Evolutionary conservation across 805 yeast species (phyloP).

Genomic region (Ascoidea rubescens): DNA sequence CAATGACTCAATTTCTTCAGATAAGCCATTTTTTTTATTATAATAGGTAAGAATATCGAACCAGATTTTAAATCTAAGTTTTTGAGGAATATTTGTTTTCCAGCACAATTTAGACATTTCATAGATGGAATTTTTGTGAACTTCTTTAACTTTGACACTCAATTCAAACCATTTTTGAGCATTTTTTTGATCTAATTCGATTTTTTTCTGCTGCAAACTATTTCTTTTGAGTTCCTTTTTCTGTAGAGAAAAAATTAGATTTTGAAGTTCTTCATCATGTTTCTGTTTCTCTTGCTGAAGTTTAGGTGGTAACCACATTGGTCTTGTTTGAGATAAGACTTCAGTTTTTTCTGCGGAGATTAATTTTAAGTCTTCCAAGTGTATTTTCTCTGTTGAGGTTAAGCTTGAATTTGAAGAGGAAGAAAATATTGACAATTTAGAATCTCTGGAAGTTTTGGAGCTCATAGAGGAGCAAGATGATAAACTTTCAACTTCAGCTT

Average conservation of each 20-base stretch:
- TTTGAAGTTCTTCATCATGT: slow-evolving; percentile 43
- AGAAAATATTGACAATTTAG: slow-evolving; percentile 1
- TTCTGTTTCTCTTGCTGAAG: slow-evolving; percentile 31
- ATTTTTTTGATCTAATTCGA: slow-evolving; percentile 5
- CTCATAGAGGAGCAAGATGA: background rate
- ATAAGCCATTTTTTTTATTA: slow-evolving; percentile 1
- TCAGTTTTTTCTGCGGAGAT: slow-evolving; percentile 49
- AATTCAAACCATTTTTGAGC: slow-evolving; percentile 12
- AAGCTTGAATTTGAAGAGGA: background rate
- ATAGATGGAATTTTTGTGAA: slow-evolving; percentile 8
- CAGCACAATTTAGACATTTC: slow-evolving; percentile 9
- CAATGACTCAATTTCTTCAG: background rate
- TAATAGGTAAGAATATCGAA: slow-evolving; percentile 6
- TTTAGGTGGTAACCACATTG: slow-evolving; percentile 63
- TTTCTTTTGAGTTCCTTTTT: slow-evolving; percentile 8
- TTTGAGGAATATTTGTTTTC: slow-evolving; percentile 9
- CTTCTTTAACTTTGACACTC: slow-evolving; percentile 8
- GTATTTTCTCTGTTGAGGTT: background rate
- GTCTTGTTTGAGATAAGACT: slow-evolving; percentile 45
- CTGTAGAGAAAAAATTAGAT: slow-evolving; percentile 9
- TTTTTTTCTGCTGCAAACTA: slow-evolving; percentile 6
- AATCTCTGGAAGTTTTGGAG: slow-evolving; percentile 4
- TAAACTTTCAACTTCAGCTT: slow-evolving; percentile 3
- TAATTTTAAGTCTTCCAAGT: slow-evolving; percentile 41
- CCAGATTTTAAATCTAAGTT: slow-evolving; percentile 8